Evolutionary conservation across 2,329 filamentous ascomycete species (phyloP).

Genomic region (Stagonosporopsis vannaccii): DNA sequence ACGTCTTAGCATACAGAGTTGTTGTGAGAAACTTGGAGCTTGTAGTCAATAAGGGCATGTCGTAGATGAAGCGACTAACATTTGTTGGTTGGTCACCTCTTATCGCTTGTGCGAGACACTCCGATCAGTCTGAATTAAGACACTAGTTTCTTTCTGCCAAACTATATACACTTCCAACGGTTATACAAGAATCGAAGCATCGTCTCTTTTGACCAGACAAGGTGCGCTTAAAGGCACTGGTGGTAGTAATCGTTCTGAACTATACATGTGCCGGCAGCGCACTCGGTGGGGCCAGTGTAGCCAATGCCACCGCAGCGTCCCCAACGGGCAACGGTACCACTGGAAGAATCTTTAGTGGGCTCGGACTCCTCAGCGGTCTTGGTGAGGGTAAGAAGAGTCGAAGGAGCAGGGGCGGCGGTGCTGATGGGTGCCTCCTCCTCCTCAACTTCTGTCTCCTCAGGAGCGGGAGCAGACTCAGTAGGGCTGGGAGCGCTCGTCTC

Average conservation of each 20-base stretch:
- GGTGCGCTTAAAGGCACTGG: slow-evolving; percentile 43
- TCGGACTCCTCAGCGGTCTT: slow-evolving; percentile 5
- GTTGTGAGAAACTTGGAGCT: no score
- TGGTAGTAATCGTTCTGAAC: slow-evolving; percentile 51
- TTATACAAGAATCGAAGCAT: slow-evolving; percentile 1
- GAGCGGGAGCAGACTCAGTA: neutral
- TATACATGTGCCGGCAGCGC: slow-evolving; percentile 49
- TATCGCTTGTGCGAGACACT: neutral
- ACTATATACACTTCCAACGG: neutral
- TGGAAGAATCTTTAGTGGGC: slow-evolving; percentile 6
- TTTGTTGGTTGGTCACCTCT: neutral
- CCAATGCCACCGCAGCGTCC: slow-evolving; percentile 53
- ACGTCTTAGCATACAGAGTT: no score
- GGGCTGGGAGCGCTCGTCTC: neutral
- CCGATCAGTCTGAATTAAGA: neutral
- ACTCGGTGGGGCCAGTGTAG: slow-evolving; percentile 49
- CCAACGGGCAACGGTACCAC: slow-evolving; percentile 23
- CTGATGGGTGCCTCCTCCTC: neutral
- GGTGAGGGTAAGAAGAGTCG: slow-evolving; percentile 11
- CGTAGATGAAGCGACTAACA: neutral
- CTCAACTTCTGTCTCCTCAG: neutral
- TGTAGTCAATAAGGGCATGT: no score
- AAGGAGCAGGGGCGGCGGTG: neutral
- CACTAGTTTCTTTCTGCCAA: neutral
- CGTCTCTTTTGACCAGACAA: neutral